Evolutionary conservation across 2,329 filamentous ascomycete species (phyloP), one percentile per base, ranked within the genome.

Genomic region (Ceratocystiopsis minuta): DNA sequence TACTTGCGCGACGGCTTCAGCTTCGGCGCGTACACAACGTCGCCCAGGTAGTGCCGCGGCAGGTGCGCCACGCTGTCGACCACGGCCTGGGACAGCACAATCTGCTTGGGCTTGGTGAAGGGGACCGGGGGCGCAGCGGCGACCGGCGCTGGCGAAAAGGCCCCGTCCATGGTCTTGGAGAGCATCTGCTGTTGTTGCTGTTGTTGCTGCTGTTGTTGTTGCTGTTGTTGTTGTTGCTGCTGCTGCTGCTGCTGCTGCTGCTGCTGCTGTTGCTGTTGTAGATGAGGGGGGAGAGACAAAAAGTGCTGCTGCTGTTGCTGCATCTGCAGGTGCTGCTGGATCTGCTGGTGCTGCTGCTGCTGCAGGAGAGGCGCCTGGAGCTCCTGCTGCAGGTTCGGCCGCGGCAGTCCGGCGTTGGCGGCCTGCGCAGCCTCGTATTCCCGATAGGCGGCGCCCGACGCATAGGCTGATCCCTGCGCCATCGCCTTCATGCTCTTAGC

Each of bases 31-130:
- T 96, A 96, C 14, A 93, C 66, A 4, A 83, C 80, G 44, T 85
- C 83, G 32, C 88, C 88, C 3, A 96, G 70, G 55, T 95, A 86
- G 43, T 75, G 71, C 11, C 86, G 78, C 10, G 83, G 80, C 16
- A 74, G 67, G 44, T 79, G 63, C 1, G 78, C 68, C 4, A 88
- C 75, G 28, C 75, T 77, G 2, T 85, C 75, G 13, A 94, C 58
- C 0, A 94, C 72, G 0, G 72, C 68, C 47, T 80, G 69, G 2
- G 80, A 81, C 11, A 71, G 72, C 18, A 93, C 68, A 15, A 70
- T 72, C 3, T 72, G 75, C 46, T 75, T 78, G 7, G 76, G 67
- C 54, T 78, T 77, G 44, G 38, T 39, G 3, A 47, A 15, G 5
- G 38, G 31, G 1, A 46, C 33, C 7, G 43, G 20, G 2, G 41